Percentiles rank a stretch among this genome's conserved stretches.
These are phyloP conservation scores for Hepatocystis sp. DNA, from an alignment of 169 alveolate species.

Conservation along the genomic window DNA sequence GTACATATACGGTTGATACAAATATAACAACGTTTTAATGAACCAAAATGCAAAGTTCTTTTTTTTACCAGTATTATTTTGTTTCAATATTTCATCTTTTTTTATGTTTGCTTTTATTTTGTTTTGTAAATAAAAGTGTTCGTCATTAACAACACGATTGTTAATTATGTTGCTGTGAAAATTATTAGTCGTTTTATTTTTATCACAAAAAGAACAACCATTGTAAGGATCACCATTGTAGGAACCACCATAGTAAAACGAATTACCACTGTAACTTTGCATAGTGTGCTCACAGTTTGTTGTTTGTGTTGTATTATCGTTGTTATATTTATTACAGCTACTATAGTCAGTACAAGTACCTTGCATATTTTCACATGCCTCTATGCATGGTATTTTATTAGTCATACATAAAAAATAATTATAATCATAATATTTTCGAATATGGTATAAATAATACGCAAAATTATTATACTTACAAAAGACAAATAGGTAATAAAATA, in stretches of 20 bases:
- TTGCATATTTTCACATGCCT: constrained; percentile 1
- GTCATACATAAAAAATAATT: constrained; percentile 39
- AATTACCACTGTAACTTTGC: no score
- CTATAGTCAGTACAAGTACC: background rate
- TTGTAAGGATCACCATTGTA: no score
- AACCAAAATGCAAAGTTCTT: constrained; percentile 14
- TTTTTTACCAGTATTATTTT: constrained; percentile 12
- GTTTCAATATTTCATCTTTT: constrained; percentile 47
- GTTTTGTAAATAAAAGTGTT: constrained; percentile 7
- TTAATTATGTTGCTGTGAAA: background rate
- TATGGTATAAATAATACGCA: constrained; percentile 41
- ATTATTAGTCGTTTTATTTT: background rate
- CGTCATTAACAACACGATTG: constrained; percentile 25
- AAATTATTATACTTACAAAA: constrained; percentile 59
- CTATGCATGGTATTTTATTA: background rate
- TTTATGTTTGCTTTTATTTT: constrained; percentile 40
- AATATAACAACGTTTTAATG: constrained; percentile 9
- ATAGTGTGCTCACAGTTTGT: no score
- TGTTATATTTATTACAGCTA: background rate
- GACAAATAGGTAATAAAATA: constrained; percentile 53
- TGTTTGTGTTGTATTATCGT: background rate
- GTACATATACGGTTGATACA: constrained; percentile 42
- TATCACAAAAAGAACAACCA: no score
- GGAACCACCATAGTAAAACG: no score
- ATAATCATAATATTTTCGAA: constrained; percentile 45